Base-by-base conservation (phyloP, 768 basidiomycete genomes). In the Rhodosporidiobolus odoratus region DNA sequence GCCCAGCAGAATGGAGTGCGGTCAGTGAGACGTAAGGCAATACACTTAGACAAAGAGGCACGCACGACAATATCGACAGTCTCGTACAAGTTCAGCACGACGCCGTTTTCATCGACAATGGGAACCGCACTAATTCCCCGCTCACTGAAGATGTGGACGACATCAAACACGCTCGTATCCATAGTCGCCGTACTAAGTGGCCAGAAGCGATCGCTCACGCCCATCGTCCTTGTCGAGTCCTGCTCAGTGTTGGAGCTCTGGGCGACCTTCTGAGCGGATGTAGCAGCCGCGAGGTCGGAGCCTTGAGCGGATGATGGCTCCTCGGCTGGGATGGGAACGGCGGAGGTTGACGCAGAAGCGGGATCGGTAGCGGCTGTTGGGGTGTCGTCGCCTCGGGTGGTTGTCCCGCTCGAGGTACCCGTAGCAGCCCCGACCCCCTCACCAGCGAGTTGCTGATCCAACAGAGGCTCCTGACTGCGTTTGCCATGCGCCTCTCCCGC, bases 111-210 rank as follows among this genome's bases (percentile, higher is more conserved):
- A 76, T 99, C 91, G 38, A 98, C 84, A 78, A 99, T 97, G 13
- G 96, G 96, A 9, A 99, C 95, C 9, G 95, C 95, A 15, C 91
- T 93, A 75, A 99, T 96, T 35, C 93, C 89, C 52, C 89, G 86
- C 79, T 93, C 90, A 0, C 92, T 95, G 79, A 98, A 98, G 89
- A 95, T 92, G 78, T 99, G 96, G 4, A 98, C 96, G 69, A 98
- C 92, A 77, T 98, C 93, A 76, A 96, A 97, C 4, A 99, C 96
- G 37, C 90, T 89, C 0, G 95, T 96, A 66, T 87, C 82, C 77
- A 95, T 83, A 40, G 87, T 93, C 17, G 95, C 95, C 0, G 93
- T 96, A 9, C 91, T 89, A 66, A 98, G 87, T 4, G 96, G 96
- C 79, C 89, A 85, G 80, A 87, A 97, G 1, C 89, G 90, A 67